Evolutionary conservation across 1,139 yeast genomes (phyloP), one percentile per base, ranked within the genome.

Genomic region (Yamadazyma friedrichii): DNA sequence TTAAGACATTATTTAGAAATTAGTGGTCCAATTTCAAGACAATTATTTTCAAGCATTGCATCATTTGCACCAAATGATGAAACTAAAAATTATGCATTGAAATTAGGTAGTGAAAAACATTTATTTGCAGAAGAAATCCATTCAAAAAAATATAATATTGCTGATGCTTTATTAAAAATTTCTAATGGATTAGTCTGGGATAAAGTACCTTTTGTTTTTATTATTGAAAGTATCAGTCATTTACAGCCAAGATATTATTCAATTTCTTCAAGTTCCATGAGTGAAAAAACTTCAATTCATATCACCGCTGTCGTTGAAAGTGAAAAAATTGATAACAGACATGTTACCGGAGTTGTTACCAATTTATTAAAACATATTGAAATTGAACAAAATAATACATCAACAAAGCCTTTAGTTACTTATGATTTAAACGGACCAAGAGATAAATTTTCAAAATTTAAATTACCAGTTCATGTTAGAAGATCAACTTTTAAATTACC

Each of bases 241-340:
- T 70, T 93, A 54, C 94, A 86, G 60, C 96, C 98, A 35, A 91
- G 98, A 65, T 93, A 89, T 67, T 93, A 93, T 65, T 93, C 98
- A 16, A 93, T 93, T 53, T 91, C 98, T 3, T 91, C 98, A 2
- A 88, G 97, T 9, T 83, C 95, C 2, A 65, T 82, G 45, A 76
- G 82, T 43, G 94, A 88, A 56, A 88, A 89, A 62, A 76, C 82
- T 42, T 73, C 76, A 13, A 76, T 93, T 47, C 88, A 83, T 54
- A 75, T 91, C 45, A 93, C 98, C 22, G 96, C 97, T 2, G 95
- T 91, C 41, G 98, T 94, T 41, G 98, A 93, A 67, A 78, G 82
- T 34, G 80, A 82, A 57, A 56, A 63, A 40, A 75, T 73, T 46
- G 71, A 64, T 27, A 64, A 58, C 31, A 50, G 58, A 49, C 44